Conservation (phyloP, 1,284 basidiomycete genomes). For the Phlebopus sp. region DNA sequence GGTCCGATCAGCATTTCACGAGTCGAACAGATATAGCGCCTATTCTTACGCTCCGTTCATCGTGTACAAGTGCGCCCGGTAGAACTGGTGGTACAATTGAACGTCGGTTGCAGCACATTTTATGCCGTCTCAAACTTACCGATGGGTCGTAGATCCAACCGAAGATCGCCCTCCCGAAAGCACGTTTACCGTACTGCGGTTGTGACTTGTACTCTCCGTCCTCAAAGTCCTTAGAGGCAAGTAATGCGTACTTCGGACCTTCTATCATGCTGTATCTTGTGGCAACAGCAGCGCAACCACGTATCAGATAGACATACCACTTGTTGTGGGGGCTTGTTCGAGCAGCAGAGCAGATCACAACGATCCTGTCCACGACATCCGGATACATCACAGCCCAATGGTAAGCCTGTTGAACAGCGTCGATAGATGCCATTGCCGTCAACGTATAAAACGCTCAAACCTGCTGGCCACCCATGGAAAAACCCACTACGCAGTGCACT, state of each 20-base stretch:
- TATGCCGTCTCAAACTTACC: constrained; percentile 25
- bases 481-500: constrained; percentile 1
- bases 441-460: not conserved
- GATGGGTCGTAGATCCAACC: constrained; percentile 56
- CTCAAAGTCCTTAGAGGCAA: constrained; percentile 51
- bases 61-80: constrained; percentile 46
- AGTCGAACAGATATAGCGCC: not conserved
- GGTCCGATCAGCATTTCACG: not conserved
- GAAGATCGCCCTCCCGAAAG: constrained; percentile 53
- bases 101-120: not conserved
- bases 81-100: constrained; percentile 40
- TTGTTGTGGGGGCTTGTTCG: constrained; percentile 34
- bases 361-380: constrained; percentile 24
- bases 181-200: constrained; percentile 46
- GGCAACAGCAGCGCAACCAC: not conserved
- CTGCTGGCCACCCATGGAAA: not conserved
- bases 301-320: constrained; percentile 15
- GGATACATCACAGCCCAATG: constrained; percentile 4
- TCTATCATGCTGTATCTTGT: constrained; percentile 44
- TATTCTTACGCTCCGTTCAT: constrained; percentile 36
- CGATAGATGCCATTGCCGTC: not conserved
- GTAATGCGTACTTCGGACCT: constrained; percentile 50
- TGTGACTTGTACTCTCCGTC: constrained; percentile 46
- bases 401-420: not conserved
- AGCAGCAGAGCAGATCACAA: constrained; percentile 31